These are phyloP conservation scores for Penicillium crustosum DNA, from an alignment of 2,329 filamentous ascomycete species.

Conservation along the genomic window DNA sequence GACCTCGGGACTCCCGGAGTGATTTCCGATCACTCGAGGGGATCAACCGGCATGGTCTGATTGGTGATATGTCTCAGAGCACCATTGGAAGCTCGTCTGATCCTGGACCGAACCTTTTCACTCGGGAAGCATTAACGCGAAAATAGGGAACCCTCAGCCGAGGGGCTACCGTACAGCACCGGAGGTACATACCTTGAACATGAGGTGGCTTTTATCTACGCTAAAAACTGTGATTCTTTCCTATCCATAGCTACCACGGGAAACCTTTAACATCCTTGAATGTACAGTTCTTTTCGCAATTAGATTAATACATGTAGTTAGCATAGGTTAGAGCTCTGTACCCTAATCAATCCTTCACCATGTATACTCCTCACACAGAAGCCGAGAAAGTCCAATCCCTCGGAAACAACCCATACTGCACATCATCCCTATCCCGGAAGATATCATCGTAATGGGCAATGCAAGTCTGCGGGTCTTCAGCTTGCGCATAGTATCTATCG, in stretches of 20 bases:
- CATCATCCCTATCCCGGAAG: slow-evolving; percentile 27
- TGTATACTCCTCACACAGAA: not conserved
- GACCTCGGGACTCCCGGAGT: not conserved
- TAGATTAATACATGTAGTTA: not conserved
- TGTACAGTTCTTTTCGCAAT: not conserved
- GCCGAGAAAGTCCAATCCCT: slow-evolving; percentile 32
- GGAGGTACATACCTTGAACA: not conserved
- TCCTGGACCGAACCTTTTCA: too few species aligned
- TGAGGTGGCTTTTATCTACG: not conserved
- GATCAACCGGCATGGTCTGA: not conserved
- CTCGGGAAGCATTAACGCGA: not conserved
- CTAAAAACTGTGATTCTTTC: not conserved
- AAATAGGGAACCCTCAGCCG: not conserved
- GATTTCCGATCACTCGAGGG: not conserved
- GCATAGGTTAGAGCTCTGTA: not conserved
- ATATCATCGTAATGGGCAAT: slow-evolving; percentile 35
- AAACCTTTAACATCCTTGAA: not conserved
- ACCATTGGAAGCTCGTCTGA: not conserved
- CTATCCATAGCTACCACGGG: not conserved
- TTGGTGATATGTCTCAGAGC: not conserved
- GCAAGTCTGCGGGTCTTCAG: slow-evolving; percentile 28
- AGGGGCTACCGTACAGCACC: not conserved
- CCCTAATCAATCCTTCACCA: not conserved
- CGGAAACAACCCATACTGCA: slow-evolving; percentile 28
- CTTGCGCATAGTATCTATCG: slow-evolving; percentile 31